Evolutionary conservation across 257 asterid species (phyloP), one percentile per base, ranked within the genome.

Genomic region (Eucommia ulmoides): DNA sequence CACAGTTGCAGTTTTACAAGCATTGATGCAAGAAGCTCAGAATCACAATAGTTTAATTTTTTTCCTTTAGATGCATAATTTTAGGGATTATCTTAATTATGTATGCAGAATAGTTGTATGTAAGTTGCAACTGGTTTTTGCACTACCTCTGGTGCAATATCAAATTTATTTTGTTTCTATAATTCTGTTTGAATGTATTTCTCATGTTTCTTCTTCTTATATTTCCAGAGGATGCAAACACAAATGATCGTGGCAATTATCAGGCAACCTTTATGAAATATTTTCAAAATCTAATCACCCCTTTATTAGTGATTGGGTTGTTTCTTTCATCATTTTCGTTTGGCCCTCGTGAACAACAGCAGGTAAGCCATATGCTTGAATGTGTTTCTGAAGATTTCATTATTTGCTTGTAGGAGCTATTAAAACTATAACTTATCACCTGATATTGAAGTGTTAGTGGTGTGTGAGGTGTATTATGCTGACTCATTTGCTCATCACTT

Each of bases 151-250:
- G 12, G 7, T 29, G 7, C 38, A 5, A 29, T 29, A 7, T 29
- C 8, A 12, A 5, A 29, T 29, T 29, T 29, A 29, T 12, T 29
- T 29, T 29, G 38, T 29, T 29, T n/a, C n/a, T n/a, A n/a, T n/a
- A 29, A 29, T 29, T 12, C 38, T 2, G n/a, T 16, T 16, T 16
- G 12, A 10, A 5, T 38, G 4, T 16, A 42, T 18, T 62, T 7
- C 44, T 57, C 19, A 23, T 51, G 59, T 42, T 42, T 3, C 15
- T 42, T 21, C 48, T 62, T 4, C 46, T 56, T 20, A n/a, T n/a
- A 26, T 51, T 62, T 35, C 24, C 80, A 80, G 94, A 77, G 63
- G 91, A 73, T 53, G 75, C 73, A 66, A 83, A 74, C 46, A 50
- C 80, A 38, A 83, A 73, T 50, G 80, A 59, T 24, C 74, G 58